Conservation (phyloP, 805 yeast genomes). For the Lipomyces starkeyi region DNA sequence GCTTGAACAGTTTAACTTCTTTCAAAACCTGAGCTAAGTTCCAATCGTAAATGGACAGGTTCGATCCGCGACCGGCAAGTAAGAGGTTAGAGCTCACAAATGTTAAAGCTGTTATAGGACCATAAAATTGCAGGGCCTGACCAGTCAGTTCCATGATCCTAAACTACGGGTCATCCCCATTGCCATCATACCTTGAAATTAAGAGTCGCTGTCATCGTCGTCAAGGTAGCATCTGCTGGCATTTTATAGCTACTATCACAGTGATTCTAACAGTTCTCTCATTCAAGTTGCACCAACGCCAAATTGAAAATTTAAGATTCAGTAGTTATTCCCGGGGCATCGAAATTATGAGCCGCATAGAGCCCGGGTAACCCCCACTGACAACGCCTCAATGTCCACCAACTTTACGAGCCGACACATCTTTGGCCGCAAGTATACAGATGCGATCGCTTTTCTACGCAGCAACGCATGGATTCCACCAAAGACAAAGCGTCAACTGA, state of each 20-base stretch:
- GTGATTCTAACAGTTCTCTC: not conserved
- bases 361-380: not conserved
- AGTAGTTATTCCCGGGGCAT: not conserved
- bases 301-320: no score
- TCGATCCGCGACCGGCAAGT: conserved; percentile 76
- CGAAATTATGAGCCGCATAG: not conserved
- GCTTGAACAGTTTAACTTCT: conserved; percentile 58
- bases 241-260: not conserved
- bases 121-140: conserved; percentile 46
- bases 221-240: not conserved
- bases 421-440: no score
- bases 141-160: not conserved
- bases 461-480: conserved; percentile 10
- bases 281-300: not conserved
- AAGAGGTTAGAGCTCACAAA: conserved; percentile 50
- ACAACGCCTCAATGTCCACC: no score
- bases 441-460: not conserved
- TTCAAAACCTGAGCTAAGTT: conserved; percentile 48
- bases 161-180: not conserved
- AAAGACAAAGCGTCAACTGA: conserved; percentile 8
- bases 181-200: not conserved
- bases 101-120: conserved; percentile 74
- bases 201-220: not conserved
- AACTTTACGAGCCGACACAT: no score
- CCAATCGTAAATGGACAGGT: conserved; percentile 60